Conservation (phyloP, 495 filamentous ascomycete genomes). For the Neurospora cerealis region DNA sequence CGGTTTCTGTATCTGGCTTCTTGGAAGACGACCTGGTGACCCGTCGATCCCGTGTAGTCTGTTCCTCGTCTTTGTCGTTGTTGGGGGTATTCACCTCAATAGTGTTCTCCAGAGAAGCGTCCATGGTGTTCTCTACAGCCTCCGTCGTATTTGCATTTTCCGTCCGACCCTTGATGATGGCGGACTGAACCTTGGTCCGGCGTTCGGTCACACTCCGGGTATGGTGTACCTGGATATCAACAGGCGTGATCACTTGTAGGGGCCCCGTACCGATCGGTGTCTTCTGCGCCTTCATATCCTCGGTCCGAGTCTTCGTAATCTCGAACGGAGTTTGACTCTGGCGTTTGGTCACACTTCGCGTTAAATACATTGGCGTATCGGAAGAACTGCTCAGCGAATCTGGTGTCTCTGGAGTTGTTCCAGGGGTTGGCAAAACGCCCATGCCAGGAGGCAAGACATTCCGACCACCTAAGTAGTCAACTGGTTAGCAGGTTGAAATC, state of each 20-base stretch:
- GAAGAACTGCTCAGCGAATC: background rate
- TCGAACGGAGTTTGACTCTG: background rate
- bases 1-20: background rate
- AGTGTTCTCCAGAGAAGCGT: background rate
- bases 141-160: background rate
- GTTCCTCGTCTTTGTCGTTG: background rate
- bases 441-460: slow-evolving; percentile 30
- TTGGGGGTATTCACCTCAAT: background rate
- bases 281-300: background rate
- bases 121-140: background rate
- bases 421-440: slow-evolving; percentile 9
- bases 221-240: background rate
- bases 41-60: background rate
- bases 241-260: background rate
- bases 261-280: background rate
- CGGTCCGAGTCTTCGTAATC: background rate
- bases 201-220: background rate
- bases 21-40: background rate
- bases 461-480: background rate
- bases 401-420: background rate
- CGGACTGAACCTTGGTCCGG: background rate
- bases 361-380: background rate
- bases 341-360: background rate
- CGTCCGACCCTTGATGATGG: background rate
- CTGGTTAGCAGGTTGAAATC: background rate